Evolutionary conservation across 352 stramenopile species (phyloP), one percentile per base, ranked within the genome.

Genomic region (Pilasporangium apinafurcum): DNA sequence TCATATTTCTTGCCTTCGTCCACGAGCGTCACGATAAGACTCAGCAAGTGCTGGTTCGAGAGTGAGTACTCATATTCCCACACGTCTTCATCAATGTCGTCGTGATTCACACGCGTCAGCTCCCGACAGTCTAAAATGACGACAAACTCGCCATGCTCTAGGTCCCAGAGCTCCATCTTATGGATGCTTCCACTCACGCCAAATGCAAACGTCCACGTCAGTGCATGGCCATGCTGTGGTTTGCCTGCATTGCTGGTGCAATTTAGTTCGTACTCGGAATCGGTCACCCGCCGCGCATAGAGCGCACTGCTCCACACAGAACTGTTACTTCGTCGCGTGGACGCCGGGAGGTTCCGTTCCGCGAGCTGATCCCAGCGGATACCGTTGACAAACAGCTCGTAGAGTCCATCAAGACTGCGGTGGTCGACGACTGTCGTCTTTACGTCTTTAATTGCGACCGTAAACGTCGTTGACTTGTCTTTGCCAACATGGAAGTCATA

Each of bases 171-270:
- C 44, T 92, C 69, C 18, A 93, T 49, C 42, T 86, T 84, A 58
- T 93, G 79, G 47, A 93, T 53, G 24, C 60, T 80, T 18, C 78
- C 78, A 45, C 78, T 65, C 31, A 83, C 57, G 2, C 82, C 82
- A 48, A 92, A 93, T 28, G 79, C 73, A 51, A 93, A 89, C n/a
- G 77, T 84, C 82, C 82, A 93, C 10, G 70, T 70, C 7, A 76
- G 35, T 39, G 83, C 29, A 46, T 46, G 56, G n/a, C 78, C 62
- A 12, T 60, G 64, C 50, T 59, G 48, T n/a, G 62, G 42, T 29
- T 59, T 61, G 25, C 52, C 49, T 27, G 47, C 69, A 22, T 75
- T 60, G 18, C 76, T 65, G 38, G 51, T 72, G 32, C 59, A 50
- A 21, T 58, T 47, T 26, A 86, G 37, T 26, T 69, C 56, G 3